Evolutionary conservation across 2,329 filamentous ascomycete genomes (phyloP).

Genomic region (Lachnum nothofagi): DNA sequence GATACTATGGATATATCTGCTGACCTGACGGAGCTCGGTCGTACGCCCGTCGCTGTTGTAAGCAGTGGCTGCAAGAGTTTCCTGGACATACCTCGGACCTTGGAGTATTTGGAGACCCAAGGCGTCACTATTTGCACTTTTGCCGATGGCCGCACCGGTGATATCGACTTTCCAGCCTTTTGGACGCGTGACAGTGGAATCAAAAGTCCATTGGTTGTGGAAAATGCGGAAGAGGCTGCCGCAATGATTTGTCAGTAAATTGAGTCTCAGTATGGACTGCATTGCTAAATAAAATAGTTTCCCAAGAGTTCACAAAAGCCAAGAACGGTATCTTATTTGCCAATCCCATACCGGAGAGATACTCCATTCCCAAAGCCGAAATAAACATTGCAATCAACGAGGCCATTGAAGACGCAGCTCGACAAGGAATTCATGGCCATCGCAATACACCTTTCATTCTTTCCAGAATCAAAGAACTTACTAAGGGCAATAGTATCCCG

Average conservation of each 20-base stretch:
- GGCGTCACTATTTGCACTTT: conserved; percentile 85
- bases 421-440: conserved; percentile 54
- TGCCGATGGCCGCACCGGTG: conserved; percentile 67
- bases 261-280: neutral
- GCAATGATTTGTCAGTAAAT: conserved; percentile 65
- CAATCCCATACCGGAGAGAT: conserved; percentile 64
- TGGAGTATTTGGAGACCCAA: conserved; percentile 70
- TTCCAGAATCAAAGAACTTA: conserved; percentile 63
- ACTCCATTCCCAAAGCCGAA: conserved; percentile 54
- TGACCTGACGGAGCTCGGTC: conserved; percentile 87
- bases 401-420: conserved; percentile 49
- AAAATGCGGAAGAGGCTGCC: conserved; percentile 75
- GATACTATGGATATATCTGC: conserved; percentile 88
- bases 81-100: conserved; percentile 80
- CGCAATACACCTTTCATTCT: conserved; percentile 67
- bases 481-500: conserved; percentile 54
- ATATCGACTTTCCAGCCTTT: conserved; percentile 85
- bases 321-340: conserved; percentile 76
- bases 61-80: conserved; percentile 94
- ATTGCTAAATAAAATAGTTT: conserved; percentile 42
- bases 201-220: conserved; percentile 69
- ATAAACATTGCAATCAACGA: conserved; percentile 54
- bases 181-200: conserved; percentile 84
- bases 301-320: conserved; percentile 63
- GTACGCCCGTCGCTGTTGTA: conserved; percentile 82